Conservation (phyloP, 805 yeast genomes). For the Saccharomycopsis selenospora region DNA sequence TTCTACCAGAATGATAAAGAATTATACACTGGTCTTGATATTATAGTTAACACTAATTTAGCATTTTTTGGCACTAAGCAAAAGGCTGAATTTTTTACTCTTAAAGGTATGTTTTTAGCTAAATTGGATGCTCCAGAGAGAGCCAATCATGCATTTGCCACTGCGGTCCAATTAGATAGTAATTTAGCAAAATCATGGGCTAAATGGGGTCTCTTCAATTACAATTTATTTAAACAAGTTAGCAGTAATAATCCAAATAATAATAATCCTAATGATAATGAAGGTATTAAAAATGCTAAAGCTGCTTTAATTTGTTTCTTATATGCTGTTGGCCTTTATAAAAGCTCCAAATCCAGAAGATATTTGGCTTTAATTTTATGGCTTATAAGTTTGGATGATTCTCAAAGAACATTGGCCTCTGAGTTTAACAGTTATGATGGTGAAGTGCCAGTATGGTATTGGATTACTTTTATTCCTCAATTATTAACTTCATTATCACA, state of each 20-base stretch:
- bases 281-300: slow-evolving; percentile 75
- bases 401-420: slow-evolving; percentile 67
- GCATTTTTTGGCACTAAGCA: slow-evolving; percentile 96
- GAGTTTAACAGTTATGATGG: slow-evolving; percentile 92
- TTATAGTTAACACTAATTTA: slow-evolving; percentile 89
- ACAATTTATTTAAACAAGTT: slow-evolving; percentile 56
- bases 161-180: slow-evolving; percentile 93
- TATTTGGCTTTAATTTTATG: slow-evolving; percentile 84
- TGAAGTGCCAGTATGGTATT: slow-evolving; percentile 98
- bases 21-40: slow-evolving; percentile 90
- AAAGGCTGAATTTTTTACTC: slow-evolving; percentile 94
- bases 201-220: slow-evolving; percentile 97
- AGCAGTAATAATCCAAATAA: slow-evolving; percentile 1
- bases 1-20: slow-evolving; percentile 91
- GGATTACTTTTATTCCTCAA: slow-evolving; percentile 97
- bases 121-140: slow-evolving; percentile 86
- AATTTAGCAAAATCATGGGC: slow-evolving; percentile 98
- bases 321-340: slow-evolving; percentile 96
- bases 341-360: slow-evolving; percentile 84
- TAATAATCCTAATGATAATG: slow-evolving; percentile 21
- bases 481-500: slow-evolving; percentile 82
- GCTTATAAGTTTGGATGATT: slow-evolving; percentile 88
- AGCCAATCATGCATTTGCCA: slow-evolving; percentile 96
- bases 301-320: slow-evolving; percentile 93
- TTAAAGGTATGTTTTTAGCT: slow-evolving; percentile 96